Percentiles rank a stretch among this genome's conserved stretches.
Evolutionary conservation across 495 filamentous ascomycete species (phyloP).

Genomic region (Tuber umbilicatum): DNA sequence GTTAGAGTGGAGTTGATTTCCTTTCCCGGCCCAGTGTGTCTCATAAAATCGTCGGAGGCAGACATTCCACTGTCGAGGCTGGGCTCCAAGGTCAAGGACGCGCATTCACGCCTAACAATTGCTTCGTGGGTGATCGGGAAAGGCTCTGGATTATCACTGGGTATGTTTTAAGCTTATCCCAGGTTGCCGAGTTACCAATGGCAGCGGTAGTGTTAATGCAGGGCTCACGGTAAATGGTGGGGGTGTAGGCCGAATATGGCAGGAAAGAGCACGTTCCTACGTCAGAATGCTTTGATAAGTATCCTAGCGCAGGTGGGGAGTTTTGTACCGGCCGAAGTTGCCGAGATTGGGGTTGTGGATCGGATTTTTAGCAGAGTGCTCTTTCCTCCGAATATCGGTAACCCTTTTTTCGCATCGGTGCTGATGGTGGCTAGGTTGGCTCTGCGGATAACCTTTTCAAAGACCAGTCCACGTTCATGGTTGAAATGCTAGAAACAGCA

Average conservation of each 20-base stretch:
- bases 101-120: constrained; percentile 80
- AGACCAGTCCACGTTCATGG: constrained; percentile 94
- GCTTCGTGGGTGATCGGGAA: constrained; percentile 63
- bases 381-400: constrained; percentile 5
- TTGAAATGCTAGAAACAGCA: constrained; percentile 74
- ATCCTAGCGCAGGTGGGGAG: constrained; percentile 87
- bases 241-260: constrained; percentile 80
- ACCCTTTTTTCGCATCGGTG: neutral
- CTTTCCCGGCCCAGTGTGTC: constrained; percentile 28
- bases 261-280: constrained; percentile 89
- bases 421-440: constrained; percentile 51
- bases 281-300: constrained; percentile 88
- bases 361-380: constrained; percentile 71
- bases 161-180: constrained; percentile 11
- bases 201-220: neutral
- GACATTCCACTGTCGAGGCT: constrained; percentile 82
- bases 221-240: neutral
- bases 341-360: constrained; percentile 80
- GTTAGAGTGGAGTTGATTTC: constrained; percentile 4
- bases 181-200: neutral
- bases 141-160: constrained; percentile 85
- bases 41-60: constrained; percentile 69
- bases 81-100: constrained; percentile 73
- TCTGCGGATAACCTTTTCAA: constrained; percentile 86
- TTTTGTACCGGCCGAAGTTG: constrained; percentile 82